Percentiles rank a stretch among this genome's conserved stretches.
phyloP scores from a whole-genome alignment of 805 yeast genomes.

The Ascoidea tarda region DNA sequence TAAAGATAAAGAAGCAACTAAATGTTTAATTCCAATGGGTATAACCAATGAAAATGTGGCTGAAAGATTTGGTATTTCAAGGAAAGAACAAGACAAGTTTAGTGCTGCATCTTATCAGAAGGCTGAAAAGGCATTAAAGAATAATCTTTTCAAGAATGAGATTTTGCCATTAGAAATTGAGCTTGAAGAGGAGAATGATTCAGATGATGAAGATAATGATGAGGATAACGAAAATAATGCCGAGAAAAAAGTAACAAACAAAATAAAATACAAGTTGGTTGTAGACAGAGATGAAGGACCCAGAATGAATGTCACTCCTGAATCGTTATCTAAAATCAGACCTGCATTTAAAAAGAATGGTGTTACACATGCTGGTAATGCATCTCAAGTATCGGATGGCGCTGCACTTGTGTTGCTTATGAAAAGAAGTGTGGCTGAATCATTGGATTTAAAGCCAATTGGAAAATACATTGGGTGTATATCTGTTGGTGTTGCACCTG shows the following conservation, averaged over 20 bases:
- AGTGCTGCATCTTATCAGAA: slow-evolving; percentile 79
- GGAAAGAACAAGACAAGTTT: slow-evolving; percentile 73
- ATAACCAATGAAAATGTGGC: slow-evolving; percentile 90
- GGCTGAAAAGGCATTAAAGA: slow-evolving; percentile 61
- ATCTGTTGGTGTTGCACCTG: slow-evolving; percentile 90
- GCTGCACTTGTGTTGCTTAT: slow-evolving; percentile 82
- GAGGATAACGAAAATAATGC: slow-evolving; percentile 20
- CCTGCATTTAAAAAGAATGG: slow-evolving; percentile 86
- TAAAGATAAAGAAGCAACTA: slow-evolving; percentile 33
- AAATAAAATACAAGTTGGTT: slow-evolving; percentile 18
- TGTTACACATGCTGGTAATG: slow-evolving; percentile 87
- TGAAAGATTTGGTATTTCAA: slow-evolving; percentile 41
- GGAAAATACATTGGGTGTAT: slow-evolving; percentile 74
- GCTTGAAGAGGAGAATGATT: slow-evolving; percentile 25
- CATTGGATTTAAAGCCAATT: slow-evolving; percentile 51
- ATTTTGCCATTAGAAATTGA: slow-evolving; percentile 69
- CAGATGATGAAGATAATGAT: slow-evolving; percentile 44
- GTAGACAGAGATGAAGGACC: slow-evolving; percentile 82
- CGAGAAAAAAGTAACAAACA: slow-evolving; percentile 3
- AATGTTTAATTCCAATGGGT: slow-evolving; percentile 93
- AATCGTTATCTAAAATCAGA: slow-evolving; percentile 55
- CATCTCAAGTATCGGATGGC: slow-evolving; percentile 93
- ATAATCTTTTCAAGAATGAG: slow-evolving; percentile 77
- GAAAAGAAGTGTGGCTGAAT: slow-evolving; percentile 75
- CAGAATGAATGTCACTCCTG: slow-evolving; percentile 72